Evolutionary conservation across 192 early-diverging fungal genomes (phyloP), one percentile per base, ranked within the genome.

Genomic region (Umbelopsis vinacea): DNA sequence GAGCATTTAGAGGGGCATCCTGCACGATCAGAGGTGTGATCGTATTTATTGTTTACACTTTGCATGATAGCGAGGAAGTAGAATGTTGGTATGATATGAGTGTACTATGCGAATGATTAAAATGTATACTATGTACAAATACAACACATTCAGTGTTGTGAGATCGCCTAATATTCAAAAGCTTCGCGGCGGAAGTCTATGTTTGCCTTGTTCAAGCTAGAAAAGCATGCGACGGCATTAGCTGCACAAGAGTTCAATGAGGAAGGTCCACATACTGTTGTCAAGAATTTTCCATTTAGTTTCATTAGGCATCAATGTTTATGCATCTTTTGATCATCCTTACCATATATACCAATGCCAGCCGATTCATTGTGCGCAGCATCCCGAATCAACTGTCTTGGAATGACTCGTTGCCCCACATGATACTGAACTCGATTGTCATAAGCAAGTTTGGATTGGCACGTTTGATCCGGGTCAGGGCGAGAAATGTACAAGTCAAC

Each of bases 231-330:
- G 33, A 79, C 68, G 8, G 40, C 45, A 40, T 79, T 79, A 19
- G 71, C 75, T 19, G 74, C 70, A 8, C 29, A 47, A 12, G 46
- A 37, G 57, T 72, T 75, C 23, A 79, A 54, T 7, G 26, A 17
- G 55, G 54, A 40, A 29, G 78, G 74, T 1, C 78, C 78, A 73
- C 78, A 79, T 19, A 69, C 78, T 79, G 74, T 29, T 17, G 53
- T 43, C 38, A 40, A 69, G 53, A 33, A 22, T 66, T 24, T 23
- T 26, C 3, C 9, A n/a, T n/a, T 48, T 50, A 55, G 26, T 29
- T 29, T 29, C 3, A 22, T 22, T 3, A 53, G 0, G 22, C 33
- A 46, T 57, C 24, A 19, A 15, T 35, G 21, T 45, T 78, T 54
- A 43, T 23, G 24, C 19, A 8, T 50, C 37, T 26, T 35, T 57